Percentiles rank a stretch among this genome's conserved stretches.
phyloP scores from a whole-genome alignment of 805 yeast species.

The Grigorovia jiainica region DNA sequence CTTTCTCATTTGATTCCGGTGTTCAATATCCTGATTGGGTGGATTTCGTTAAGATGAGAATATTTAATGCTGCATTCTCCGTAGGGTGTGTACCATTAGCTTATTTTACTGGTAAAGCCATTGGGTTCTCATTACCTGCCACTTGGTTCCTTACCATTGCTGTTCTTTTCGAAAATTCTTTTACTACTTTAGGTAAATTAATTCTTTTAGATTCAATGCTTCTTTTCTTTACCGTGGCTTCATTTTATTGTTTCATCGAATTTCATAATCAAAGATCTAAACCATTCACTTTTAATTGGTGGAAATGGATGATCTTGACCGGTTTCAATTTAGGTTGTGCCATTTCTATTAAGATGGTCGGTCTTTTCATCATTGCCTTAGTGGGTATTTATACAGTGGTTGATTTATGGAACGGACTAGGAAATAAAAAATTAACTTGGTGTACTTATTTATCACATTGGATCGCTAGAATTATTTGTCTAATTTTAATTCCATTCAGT shows the following conservation, averaged over 20 bases:
- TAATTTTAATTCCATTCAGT: conserved; percentile 52
- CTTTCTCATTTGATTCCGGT: conserved; percentile 68
- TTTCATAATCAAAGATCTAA: conserved; percentile 39
- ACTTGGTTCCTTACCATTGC: conserved; percentile 52
- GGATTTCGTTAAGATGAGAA: conserved; percentile 57
- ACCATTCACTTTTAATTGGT: conserved; percentile 75
- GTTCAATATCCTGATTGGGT: conserved; percentile 49
- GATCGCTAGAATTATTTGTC: conserved; percentile 53
- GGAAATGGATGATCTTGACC: conserved; percentile 81
- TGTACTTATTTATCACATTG: conserved; percentile 49
- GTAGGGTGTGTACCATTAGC: conserved; percentile 61
- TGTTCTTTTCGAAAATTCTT: conserved; percentile 60
- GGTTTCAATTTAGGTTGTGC: conserved; percentile 86
- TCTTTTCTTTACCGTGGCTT: conserved; percentile 63
- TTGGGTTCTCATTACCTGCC: conserved; percentile 42
- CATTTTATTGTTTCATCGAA: conserved; percentile 51
- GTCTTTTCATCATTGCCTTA: conserved; percentile 76
- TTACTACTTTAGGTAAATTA: conserved; percentile 62
- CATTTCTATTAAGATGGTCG: conserved; percentile 94
- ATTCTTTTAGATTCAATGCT: conserved; percentile 71
- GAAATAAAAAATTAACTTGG: conserved; percentile 50
- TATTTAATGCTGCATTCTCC: conserved; percentile 61
- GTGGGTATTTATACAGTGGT: conserved; percentile 85
- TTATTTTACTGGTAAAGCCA: conserved; percentile 54
- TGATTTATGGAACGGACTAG: conserved; percentile 80